Conservation (phyloP, 2,329 filamentous ascomycete genomes). For the Clarireedia monteithiana region DNA sequence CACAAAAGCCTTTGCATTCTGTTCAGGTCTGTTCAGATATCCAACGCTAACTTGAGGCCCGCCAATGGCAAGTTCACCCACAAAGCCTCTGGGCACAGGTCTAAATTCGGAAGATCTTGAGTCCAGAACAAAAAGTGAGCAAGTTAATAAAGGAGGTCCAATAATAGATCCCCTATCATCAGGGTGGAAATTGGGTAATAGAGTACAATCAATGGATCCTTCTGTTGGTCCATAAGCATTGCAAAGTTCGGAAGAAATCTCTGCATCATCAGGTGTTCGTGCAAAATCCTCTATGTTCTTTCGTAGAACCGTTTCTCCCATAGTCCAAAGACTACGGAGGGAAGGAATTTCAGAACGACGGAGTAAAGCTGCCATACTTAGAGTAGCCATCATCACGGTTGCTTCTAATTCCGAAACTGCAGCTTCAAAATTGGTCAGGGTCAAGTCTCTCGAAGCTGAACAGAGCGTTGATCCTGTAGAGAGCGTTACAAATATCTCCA, state of each 20-base stretch:
- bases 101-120: constrained; percentile 8
- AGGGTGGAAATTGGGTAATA: not conserved
- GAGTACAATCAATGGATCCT: not conserved
- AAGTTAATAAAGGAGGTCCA: not conserved
- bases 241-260: not conserved
- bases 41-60: constrained; percentile 10
- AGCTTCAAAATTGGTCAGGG: not conserved
- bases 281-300: constrained; percentile 4
- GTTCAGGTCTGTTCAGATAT: constrained; percentile 9
- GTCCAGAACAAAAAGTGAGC: not conserved
- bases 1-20: constrained; percentile 12
- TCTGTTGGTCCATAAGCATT: constrained; percentile 4
- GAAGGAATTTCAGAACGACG: not conserved
- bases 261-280: not conserved
- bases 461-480: constrained; percentile 1
- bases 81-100: constrained; percentile 4
- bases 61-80: constrained; percentile 13
- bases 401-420: not conserved
- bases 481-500: constrained; percentile 25
- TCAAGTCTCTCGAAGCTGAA: constrained; percentile 1
- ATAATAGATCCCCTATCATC: not conserved
- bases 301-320: constrained; percentile 1
- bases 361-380: constrained; percentile 1
- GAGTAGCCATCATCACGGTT: constrained; percentile 3
- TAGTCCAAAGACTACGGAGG: not conserved